Evolutionary conservation across 1,284 basidiomycete species (phyloP), one percentile per base, ranked within the genome.

Genomic region (Naganishia sp.): DNA sequence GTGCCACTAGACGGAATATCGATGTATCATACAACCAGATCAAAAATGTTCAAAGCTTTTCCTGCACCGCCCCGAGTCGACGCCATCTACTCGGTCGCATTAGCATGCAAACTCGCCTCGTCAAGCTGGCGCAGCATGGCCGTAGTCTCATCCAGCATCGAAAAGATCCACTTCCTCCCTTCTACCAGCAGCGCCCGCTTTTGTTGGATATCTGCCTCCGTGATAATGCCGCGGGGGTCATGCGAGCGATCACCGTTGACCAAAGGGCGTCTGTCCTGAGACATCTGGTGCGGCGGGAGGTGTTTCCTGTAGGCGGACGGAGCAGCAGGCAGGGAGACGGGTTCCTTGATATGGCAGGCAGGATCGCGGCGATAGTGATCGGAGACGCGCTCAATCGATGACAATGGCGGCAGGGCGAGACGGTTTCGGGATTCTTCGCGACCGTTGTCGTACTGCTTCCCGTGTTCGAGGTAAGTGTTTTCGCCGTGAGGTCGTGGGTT

Each of bases 81-180:
- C 43, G 0, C n/a, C 18, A 6, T 11, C 46, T 43, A 61, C 13
- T 61, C 58, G 47, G 35, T 18, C 35, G 3, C 39, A 51, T 41
- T 28, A 35, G 50, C 47, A 42, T 58, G 35, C 43, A 61, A 35
- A 51, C 42, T 54, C 35, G 61, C 66, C 23, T 68, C 56, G 41
- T 68, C 67, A 9, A 68, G 47, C 57, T 64, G 52, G 32, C 54
- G 61, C 42, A 68, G 18, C 63, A 68, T 60, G 45, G 58, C 63
- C 25, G 53, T 66, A 31, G 64, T 66, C 11, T 68, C 67, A 42
- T 66, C 64, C 41, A 68, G 43, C 67, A 68, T 66, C 21, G 28
- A 42, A 28, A 65, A 55, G n/a, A 68, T 68, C 67, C 67, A 68
- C 13, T 60, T 32, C 11, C 67, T 35, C 0, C 67, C 67, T 46